Evolutionary conservation across 257 asterid genomes (phyloP).

Genomic region (Solanum chmielewskii): DNA sequence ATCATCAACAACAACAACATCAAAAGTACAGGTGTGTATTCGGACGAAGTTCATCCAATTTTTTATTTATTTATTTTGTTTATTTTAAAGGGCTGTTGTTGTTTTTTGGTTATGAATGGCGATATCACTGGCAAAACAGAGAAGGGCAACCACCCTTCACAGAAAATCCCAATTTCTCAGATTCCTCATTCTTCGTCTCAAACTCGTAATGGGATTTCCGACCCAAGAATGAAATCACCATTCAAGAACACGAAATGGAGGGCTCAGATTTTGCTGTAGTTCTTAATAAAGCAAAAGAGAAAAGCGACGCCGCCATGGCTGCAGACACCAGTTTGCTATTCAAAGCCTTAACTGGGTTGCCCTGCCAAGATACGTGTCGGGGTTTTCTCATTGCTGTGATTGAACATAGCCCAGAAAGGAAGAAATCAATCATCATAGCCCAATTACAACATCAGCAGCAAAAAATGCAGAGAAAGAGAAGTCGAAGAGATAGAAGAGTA

Average conservation of each 20-base stretch:
- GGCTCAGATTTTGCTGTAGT: background rate
- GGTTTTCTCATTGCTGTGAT: background rate
- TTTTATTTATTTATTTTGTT: background rate
- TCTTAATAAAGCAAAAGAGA: background rate
- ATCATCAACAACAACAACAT: background rate
- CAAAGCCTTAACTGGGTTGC: background rate
- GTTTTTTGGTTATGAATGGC: background rate
- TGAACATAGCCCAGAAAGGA: background rate
- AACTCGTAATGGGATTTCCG: background rate
- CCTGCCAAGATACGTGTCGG: background rate
- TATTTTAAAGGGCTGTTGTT: background rate
- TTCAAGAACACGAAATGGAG: background rate
- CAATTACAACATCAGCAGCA: background rate
- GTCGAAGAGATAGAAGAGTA: background rate
- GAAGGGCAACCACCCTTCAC: background rate
- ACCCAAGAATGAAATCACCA: background rate
- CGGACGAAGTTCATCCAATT: background rate
- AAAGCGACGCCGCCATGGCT: background rate
- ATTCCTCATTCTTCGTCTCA: background rate
- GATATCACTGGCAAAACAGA: background rate
- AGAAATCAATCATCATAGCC: background rate
- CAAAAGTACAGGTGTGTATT: background rate
- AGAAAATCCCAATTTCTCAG: background rate
- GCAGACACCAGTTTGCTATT: background rate
- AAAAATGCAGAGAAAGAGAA: background rate